These are phyloP conservation scores for Xylaria grammica DNA, from an alignment of 495 filamentous ascomycete genomes.

Conservation along the genomic window DNA sequence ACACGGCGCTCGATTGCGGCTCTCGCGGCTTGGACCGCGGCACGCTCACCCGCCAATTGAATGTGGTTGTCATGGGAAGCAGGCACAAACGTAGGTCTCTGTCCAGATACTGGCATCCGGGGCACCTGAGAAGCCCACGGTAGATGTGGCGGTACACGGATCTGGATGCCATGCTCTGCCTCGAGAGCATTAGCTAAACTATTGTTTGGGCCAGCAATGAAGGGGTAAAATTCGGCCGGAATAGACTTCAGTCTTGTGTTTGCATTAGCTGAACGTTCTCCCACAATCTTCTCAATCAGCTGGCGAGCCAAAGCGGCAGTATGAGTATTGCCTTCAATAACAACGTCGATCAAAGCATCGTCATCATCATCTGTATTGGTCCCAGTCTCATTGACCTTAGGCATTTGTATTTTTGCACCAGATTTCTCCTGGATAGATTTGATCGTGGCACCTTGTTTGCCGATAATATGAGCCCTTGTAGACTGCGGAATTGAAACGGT, in stretches of 20 bases:
- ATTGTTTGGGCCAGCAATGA: slow-evolving; percentile 86
- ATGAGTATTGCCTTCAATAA: slow-evolving; percentile 88
- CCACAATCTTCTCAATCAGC: slow-evolving; percentile 83
- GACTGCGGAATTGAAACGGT: slow-evolving; percentile 82
- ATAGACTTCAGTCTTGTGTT: slow-evolving; percentile 77
- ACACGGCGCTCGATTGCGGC: slow-evolving; percentile 78
- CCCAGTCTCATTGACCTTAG: slow-evolving; percentile 69
- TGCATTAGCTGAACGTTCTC: slow-evolving; percentile 81
- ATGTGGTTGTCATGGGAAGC: slow-evolving; percentile 72
- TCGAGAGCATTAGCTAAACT: slow-evolving; percentile 70
- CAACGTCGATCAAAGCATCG: slow-evolving; percentile 77
- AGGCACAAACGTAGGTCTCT: slow-evolving; percentile 69
- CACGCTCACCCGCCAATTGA: slow-evolving; percentile 82
- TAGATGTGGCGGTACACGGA: slow-evolving; percentile 81
- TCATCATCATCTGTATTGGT: slow-evolving; percentile 68
- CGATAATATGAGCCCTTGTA: slow-evolving; percentile 85
- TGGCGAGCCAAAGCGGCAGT: slow-evolving; percentile 78
- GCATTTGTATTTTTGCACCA: slow-evolving; percentile 86
- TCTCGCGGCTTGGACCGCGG: slow-evolving; percentile 77
- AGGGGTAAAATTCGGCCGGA: slow-evolving; percentile 92
- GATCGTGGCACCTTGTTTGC: slow-evolving; percentile 85
- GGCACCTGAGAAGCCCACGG: slow-evolving; percentile 74
- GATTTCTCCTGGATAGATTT: slow-evolving; percentile 84
- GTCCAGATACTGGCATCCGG: slow-evolving; percentile 63
- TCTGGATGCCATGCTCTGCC: slow-evolving; percentile 63